Percentiles rank a stretch among this genome's conserved stretches.
Evolutionary conservation across 2,329 filamentous ascomycete species (phyloP).

Genomic region (Colletotrichum sp.): DNA sequence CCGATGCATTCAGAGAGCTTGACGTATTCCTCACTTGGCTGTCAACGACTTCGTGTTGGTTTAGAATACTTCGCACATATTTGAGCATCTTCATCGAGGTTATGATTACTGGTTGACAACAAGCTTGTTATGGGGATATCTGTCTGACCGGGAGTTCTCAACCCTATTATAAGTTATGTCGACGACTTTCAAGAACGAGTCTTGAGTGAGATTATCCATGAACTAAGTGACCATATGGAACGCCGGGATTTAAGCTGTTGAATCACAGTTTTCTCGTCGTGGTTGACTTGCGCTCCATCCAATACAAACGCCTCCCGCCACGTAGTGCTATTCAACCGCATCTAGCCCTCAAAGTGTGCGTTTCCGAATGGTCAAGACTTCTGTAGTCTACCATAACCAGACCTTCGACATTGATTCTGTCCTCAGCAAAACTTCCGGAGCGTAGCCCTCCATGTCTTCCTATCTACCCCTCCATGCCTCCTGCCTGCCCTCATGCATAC

Average conservation of each 20-base stretch:
- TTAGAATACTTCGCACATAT: neutral
- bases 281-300: neutral
- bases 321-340: neutral
- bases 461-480: too few relatives aligned
- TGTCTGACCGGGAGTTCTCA: neutral
- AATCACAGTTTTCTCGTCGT: neutral
- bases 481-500: neutral
- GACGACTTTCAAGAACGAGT: neutral
- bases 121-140: neutral
- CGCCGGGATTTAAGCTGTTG: neutral
- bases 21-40: neutral
- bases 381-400: neutral
- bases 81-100: neutral
- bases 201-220: neutral
- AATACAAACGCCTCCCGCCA: neutral
- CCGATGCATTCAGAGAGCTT: fast-evolving
- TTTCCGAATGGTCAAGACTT: neutral
- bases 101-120: neutral
- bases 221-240: neutral
- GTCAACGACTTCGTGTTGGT: neutral
- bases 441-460: too few relatives aligned
- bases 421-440: too few relatives aligned
- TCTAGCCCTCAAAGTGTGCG: neutral
- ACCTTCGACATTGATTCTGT: too few relatives aligned
- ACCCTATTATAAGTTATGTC: neutral